Conservation (phyloP, 2,329 filamentous ascomycete genomes). For the Pseudogymnoascus sp. region DNA sequence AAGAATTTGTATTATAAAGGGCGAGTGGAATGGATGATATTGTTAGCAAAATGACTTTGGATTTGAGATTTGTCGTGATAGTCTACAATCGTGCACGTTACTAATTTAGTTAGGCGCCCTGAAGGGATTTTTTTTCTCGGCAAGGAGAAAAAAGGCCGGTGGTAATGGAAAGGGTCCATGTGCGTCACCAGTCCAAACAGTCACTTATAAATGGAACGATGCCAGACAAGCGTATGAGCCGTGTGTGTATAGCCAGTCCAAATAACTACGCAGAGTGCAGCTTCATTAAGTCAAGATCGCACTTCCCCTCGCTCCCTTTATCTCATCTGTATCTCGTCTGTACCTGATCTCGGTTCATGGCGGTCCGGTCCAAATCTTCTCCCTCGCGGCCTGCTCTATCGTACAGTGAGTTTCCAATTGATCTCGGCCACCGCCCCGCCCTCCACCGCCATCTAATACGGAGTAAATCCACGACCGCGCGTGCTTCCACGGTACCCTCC, state of each 20-base stretch:
- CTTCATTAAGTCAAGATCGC: not conserved
- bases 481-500: conserved; percentile 49
- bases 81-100: not conserved
- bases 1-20: not conserved
- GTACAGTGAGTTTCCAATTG: conserved; percentile 12
- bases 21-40: not conserved
- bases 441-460: conserved; percentile 42
- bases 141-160: not conserved
- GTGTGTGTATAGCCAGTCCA: not conserved
- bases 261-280: conserved; percentile 3
- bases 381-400: conserved; percentile 9
- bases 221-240: not conserved
- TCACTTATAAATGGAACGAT: not conserved
- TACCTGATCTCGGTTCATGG: not conserved
- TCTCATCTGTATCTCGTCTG: not conserved
- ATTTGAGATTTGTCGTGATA: not conserved
- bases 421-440: not conserved
- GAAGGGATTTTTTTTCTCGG: not conserved
- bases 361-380: conserved; percentile 1
- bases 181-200: not conserved
- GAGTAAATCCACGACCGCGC: conserved; percentile 50
- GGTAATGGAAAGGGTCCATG: conserved; percentile 1
- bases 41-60: not conserved
- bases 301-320: not conserved
- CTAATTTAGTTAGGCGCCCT: not conserved